Evolutionary conservation across 495 filamentous ascomycete genomes (phyloP), one percentile per base, ranked within the genome.

Genomic region (Jackrogersella minutella): DNA sequence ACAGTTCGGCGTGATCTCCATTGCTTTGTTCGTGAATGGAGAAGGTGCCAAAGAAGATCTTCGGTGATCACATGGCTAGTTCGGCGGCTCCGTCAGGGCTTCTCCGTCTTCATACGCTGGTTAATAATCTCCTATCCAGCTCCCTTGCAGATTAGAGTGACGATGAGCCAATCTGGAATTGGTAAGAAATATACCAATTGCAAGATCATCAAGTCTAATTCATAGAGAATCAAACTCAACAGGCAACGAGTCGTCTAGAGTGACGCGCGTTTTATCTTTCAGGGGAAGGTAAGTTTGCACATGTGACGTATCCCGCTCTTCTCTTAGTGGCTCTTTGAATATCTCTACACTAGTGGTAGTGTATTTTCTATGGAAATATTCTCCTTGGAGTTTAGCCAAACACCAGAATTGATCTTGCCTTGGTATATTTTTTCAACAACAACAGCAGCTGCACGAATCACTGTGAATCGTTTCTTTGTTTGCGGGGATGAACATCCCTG

Each of bases 31-130:
- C 31, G 44, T 64, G 34, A 58, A 61, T 60, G 21, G 50, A 69
- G 66, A 60, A 64, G 59, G 66, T 64, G 55, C 33, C 1, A 60
- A 37, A 28, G 26, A 9, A 13, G 59, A 64, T 69, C 59, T 58
- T 60, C 54, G 50, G 50, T 46, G 28, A 47, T 60, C 14, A 10
- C 37, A 41, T 55, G 47, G 54, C 47, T 54, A 33, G 43, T 37
- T 61, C 51, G 57, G 57, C 34, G 30, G 34, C 43, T 67, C 55
- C 47, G 64, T 68, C 9, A 43, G 52, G 22, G 40, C 19, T 34
- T 31, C 49, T 34, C 49, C 49, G 3, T 51, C 16, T 43, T 46
- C 31, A 28, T 11, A n/a, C 28, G 37, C 11, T 40, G 28, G 46
- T 34, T 40, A 43, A 40, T 49, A 30, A 60, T 37, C 47, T 36